Percentiles rank a stretch among this genome's conserved stretches.
These are phyloP conservation scores for Coniferiporia weirii DNA, from an alignment of 1,284 basidiomycete genomes.

Conservation along the genomic window DNA sequence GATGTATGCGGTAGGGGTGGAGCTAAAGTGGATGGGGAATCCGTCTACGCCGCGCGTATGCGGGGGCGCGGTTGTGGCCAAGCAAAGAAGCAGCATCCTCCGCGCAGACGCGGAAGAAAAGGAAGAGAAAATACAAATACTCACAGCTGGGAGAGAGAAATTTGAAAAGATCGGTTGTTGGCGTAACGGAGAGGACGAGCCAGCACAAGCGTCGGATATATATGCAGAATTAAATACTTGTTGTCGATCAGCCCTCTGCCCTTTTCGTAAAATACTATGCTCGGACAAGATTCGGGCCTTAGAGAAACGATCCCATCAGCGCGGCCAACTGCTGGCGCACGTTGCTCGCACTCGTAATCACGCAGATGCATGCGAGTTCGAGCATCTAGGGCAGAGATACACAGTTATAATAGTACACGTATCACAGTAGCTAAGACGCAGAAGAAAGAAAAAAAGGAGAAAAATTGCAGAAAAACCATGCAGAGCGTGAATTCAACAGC, in stretches of 20 bases:
- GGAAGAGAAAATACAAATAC: too few species aligned
- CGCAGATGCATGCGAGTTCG: background rate
- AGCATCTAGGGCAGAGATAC: background rate
- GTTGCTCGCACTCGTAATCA: background rate
- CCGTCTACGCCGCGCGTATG: background rate
- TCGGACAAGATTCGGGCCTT: background rate
- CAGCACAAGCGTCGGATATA: too few species aligned
- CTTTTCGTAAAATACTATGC: background rate
- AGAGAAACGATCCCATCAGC: background rate
- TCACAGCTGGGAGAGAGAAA: too few species aligned
- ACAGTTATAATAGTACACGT: slow-evolving; percentile 6
- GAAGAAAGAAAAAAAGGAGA: slow-evolving; percentile 4
- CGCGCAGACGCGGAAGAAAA: too few species aligned
- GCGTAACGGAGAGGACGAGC: background rate
- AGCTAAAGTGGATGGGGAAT: slow-evolving; percentile 4
- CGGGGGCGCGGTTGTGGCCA: slow-evolving; percentile 1
- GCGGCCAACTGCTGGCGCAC: background rate
- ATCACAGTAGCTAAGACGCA: background rate
- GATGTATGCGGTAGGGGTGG: slow-evolving; percentile 5
- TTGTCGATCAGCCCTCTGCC: background rate
- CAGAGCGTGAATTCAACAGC: slow-evolving; percentile 9
- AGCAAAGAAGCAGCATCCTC: too few species aligned
- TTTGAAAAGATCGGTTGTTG: background rate
- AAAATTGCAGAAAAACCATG: too few species aligned
- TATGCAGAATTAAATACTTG: background rate